Percentiles rank a stretch among this genome's conserved stretches.
Conservation (phyloP, 768 basidiomycete genomes). For the Tylopilus felleus region DNA sequence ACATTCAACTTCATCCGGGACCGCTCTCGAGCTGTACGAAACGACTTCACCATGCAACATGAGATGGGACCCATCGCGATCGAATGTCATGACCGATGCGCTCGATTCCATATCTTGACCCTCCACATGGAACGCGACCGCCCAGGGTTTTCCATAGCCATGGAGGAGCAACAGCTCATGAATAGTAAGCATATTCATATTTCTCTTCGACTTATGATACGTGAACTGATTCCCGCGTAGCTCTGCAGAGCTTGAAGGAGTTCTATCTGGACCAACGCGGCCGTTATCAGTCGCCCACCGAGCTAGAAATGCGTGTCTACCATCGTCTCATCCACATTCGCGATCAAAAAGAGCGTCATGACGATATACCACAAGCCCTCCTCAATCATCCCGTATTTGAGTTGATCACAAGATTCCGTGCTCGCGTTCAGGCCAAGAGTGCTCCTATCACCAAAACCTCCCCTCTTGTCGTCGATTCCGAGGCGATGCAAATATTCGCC, state of each 20-base stretch:
- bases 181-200: slow-evolving; percentile 65
- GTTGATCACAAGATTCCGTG: slow-evolving; percentile 76
- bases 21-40: slow-evolving; percentile 83
- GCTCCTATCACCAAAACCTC: slow-evolving; percentile 71
- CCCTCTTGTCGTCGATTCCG: slow-evolving; percentile 54
- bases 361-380: slow-evolving; percentile 66
- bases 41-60: slow-evolving; percentile 94
- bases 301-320: slow-evolving; percentile 96
- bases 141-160: slow-evolving; percentile 52
- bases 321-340: slow-evolving; percentile 90
- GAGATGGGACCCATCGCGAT: slow-evolving; percentile 74
- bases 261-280: slow-evolving; percentile 84
- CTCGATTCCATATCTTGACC: slow-evolving; percentile 87
- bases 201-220: neutral
- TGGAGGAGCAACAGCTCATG: slow-evolving; percentile 90
- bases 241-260: slow-evolving; percentile 87
- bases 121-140: slow-evolving; percentile 63
- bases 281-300: slow-evolving; percentile 68
- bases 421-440: slow-evolving; percentile 76
- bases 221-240: slow-evolving; percentile 40
- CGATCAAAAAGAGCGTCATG: slow-evolving; percentile 74
- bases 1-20: slow-evolving; percentile 88
- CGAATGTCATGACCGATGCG: slow-evolving; percentile 90
- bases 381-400: slow-evolving; percentile 73
- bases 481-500: slow-evolving; percentile 64